Base-by-base conservation (phyloP, 2,329 filamentous ascomycete species). In the Cladorrhinum sp. region DNA sequence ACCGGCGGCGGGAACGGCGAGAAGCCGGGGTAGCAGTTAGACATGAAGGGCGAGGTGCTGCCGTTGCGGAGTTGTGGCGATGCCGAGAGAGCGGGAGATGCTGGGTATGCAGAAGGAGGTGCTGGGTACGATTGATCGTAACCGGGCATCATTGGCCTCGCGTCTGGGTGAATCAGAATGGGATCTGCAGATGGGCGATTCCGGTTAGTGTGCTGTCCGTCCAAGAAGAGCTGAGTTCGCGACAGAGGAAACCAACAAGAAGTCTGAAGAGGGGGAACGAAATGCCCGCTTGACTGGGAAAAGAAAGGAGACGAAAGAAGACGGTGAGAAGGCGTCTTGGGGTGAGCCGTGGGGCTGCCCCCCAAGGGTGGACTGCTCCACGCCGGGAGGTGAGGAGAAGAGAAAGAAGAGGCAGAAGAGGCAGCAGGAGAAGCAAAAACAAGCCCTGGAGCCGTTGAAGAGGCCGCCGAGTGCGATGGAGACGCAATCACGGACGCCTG, bases 31-130 rank as follows among this genome's bases (percentile, higher is more conserved):
- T 75, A 76, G 48, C 68, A 66, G 54, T 83, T 83, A 62, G 66
- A 65, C 57, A 88, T 79, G 69, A 86, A 88, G 2, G 89, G 89
- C n/a, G 89, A 91, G 14, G 84, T 80, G 70, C 82, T 86, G 64
- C 80, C 82, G 59, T 77, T 80, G 68, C 85, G 78, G 68, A 77
- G 73, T 75, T 77, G 81, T 26, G 77, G 82, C 36, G 76, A 81
- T 16, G 84, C 81, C 12, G 86, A 85, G 56, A 84, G 80, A n/a
- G 84, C 84, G 3, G 89, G 88, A 1, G 88, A 91, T 49, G 83
- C 77, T 49, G 85, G 82, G 71, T 82, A 85, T 16, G 67, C 65
- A 6, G 74, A 74, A 62, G 78, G 75, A 54, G 78, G 74, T 51
- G 78, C 78, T 57, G 80, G 79, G 68, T 79, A 84, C 64, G 75